These are phyloP conservation scores for Dictyostelium citrinum DNA, from an alignment of 78 protist species.

Conservation along the genomic window DNA sequence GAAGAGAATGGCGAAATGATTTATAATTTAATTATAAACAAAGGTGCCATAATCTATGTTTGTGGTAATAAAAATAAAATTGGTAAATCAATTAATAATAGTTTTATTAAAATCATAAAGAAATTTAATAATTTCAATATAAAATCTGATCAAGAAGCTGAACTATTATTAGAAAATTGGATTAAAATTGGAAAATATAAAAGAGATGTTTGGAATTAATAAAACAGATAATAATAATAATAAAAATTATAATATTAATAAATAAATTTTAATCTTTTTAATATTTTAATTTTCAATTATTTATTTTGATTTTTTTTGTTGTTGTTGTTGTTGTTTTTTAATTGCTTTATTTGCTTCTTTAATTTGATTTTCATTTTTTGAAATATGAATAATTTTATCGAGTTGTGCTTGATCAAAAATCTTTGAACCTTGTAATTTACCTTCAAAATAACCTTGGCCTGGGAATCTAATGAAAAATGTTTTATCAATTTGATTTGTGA, in stretches of 20 bases:
- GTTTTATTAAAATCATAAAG: background rate
- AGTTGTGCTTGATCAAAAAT: background rate
- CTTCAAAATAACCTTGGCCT: background rate
- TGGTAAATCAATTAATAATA: conserved; percentile 10
- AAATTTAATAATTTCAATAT: background rate
- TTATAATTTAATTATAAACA: background rate
- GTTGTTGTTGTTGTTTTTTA: background rate
- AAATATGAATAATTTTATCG: background rate
- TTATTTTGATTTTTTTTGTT: background rate
- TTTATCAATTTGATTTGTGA: background rate
- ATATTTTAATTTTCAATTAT: too few relatives aligned
- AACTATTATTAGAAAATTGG: background rate
- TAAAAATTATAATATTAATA: background rate
- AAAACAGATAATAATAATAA: background rate
- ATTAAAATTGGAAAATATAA: background rate
- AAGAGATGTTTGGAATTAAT: conserved; percentile 12
- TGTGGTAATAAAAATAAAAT: conserved; percentile 41
- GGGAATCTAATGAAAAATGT: background rate
- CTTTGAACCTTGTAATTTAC: background rate
- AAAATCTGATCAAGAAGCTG: background rate
- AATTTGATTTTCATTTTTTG: background rate
- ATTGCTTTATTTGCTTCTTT: background rate
- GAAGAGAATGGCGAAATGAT: conserved; percentile 14
- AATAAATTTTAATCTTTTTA: too few relatives aligned
- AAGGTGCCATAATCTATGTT: conserved; percentile 1